These are phyloP conservation scores for Sugiyamaella japonica DNA, from an alignment of 1,139 yeast species.

Conservation along the genomic window DNA sequence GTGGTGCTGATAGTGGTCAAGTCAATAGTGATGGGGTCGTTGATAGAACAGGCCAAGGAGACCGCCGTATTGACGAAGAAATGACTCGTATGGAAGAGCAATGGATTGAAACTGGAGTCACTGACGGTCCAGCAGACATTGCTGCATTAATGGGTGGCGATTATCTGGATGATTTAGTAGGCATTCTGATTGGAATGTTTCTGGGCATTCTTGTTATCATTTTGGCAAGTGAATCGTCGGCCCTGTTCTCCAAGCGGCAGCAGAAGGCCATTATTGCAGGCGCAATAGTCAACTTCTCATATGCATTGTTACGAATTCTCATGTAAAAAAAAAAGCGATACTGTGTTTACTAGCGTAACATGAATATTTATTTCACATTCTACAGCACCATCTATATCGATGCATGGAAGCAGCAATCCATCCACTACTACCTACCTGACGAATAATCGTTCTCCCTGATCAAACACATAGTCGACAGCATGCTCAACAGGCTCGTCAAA, in stretches of 20 bases:
- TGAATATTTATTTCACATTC: constrained; percentile 3
- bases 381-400: neutral
- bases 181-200: constrained; percentile 42
- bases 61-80: constrained; percentile 24
- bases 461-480: constrained; percentile 64
- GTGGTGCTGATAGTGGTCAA: neutral
- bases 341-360: neutral
- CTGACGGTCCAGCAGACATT: constrained; percentile 37
- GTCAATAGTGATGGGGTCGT: constrained; percentile 38
- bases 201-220: constrained; percentile 40
- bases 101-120: constrained; percentile 84
- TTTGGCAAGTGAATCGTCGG: constrained; percentile 33
- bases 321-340: constrained; percentile 8
- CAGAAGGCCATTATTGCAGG: constrained; percentile 39
- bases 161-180: constrained; percentile 39
- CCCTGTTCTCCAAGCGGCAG: constrained; percentile 37
- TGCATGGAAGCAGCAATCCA: neutral
- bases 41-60: constrained; percentile 35
- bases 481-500: constrained; percentile 84
- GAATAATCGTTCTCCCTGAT: constrained; percentile 49
- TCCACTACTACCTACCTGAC: neutral
- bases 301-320: constrained; percentile 36
- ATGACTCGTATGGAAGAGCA: constrained; percentile 68
- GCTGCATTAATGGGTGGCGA: constrained; percentile 35
- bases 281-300: constrained; percentile 37